phyloP scores from a whole-genome alignment of 2,329 filamentous ascomycete genomes.

The Ilyonectria destructans region DNA sequence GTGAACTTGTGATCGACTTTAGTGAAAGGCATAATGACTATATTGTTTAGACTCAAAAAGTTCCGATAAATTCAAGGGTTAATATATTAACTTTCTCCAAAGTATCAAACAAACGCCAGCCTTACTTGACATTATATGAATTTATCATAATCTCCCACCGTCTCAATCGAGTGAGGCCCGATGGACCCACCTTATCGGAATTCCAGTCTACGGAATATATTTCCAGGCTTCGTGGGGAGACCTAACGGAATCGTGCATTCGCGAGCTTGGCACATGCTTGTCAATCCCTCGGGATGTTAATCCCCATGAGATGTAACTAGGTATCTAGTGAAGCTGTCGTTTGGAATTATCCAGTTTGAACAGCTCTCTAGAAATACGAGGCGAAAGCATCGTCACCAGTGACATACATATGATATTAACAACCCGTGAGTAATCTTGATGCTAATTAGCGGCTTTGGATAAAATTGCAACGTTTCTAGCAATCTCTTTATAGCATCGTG shows the following conservation, averaged over 20 bases:
- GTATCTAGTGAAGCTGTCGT: too few relatives aligned
- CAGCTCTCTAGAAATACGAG: too few relatives aligned
- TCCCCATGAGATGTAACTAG: too few relatives aligned
- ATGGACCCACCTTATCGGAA: neutral
- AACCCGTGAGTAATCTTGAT: too few relatives aligned
- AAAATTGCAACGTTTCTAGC: too few relatives aligned
- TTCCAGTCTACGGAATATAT: neutral
- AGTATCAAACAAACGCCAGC: neutral
- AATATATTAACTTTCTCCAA: too few relatives aligned
- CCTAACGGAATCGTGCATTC: neutral
- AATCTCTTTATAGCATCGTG: too few relatives aligned
- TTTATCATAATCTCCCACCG: neutral
- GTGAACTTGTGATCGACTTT: slow-evolving; percentile 21
- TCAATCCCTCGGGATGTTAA: too few relatives aligned
- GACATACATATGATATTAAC: too few relatives aligned
- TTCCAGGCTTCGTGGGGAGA: neutral
- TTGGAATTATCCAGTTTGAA: too few relatives aligned
- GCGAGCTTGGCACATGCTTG: neutral
- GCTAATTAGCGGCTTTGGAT: too few relatives aligned
- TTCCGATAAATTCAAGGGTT: neutral
- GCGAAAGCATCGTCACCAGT: too few relatives aligned
- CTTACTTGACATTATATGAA: neutral
- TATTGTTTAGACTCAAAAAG: neutral
- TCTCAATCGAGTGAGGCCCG: neutral
- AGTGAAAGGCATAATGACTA: neutral